Conservation (phyloP, 495 filamentous ascomycete genomes). For the Penicillium pancosmium region DNA sequence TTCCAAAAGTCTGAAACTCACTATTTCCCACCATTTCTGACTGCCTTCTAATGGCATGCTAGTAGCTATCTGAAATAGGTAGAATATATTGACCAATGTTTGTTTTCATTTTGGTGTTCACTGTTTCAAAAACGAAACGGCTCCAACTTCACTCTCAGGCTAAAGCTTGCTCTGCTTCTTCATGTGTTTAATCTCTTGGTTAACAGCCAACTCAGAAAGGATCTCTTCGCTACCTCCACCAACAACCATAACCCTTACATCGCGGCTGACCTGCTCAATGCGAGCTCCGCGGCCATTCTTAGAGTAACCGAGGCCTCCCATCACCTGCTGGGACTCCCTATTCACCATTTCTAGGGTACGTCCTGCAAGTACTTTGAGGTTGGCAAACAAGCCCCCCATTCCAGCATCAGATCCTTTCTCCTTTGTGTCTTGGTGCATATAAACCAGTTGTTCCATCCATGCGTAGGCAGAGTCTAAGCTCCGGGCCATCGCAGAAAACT, state of each 20-base stretch:
- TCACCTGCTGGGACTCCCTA: slow-evolving; percentile 56
- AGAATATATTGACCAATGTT: no score
- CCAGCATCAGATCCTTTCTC: slow-evolving; percentile 23
- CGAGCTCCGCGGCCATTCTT: slow-evolving; percentile 42
- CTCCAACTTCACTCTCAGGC: neutral
- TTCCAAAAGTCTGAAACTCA: no score
- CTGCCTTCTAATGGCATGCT: no score
- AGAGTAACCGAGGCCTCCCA: slow-evolving; percentile 55
- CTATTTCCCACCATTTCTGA: no score
- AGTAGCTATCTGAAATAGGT: no score
- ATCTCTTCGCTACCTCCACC: slow-evolving; percentile 58
- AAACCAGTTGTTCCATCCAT: slow-evolving; percentile 43
- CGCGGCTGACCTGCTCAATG: slow-evolving; percentile 55
- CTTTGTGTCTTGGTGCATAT: slow-evolving; percentile 32
- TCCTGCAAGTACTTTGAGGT: slow-evolving; percentile 51
- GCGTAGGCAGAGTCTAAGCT: slow-evolving; percentile 41
- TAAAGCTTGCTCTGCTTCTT: slow-evolving; percentile 20
- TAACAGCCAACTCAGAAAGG: slow-evolving; percentile 48
- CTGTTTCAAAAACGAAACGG: no score
- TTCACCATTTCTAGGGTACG: slow-evolving; percentile 51
- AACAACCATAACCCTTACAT: slow-evolving; percentile 54
- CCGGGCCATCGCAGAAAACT: slow-evolving; percentile 40
- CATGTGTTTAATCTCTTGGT: slow-evolving; percentile 42
- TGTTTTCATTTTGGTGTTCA: no score
- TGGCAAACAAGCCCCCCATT: slow-evolving; percentile 38